phyloP scores from a whole-genome alignment of 345 rosid genomes.

The Hibiscus syriacus region DNA sequence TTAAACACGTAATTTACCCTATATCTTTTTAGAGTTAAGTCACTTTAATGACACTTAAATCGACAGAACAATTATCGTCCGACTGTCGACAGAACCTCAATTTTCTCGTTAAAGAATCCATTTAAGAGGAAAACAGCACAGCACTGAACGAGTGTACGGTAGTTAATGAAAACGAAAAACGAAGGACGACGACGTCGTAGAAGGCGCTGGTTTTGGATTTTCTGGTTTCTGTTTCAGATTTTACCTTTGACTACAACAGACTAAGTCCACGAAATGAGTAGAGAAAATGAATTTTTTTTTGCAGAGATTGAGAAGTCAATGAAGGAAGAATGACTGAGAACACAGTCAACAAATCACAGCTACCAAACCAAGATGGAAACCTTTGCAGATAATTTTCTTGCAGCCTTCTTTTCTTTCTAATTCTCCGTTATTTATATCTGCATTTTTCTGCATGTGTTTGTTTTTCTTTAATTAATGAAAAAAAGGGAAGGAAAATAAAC shows the following conservation, averaged over 20 bases:
- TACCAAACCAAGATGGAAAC: slow-evolving; percentile 20
- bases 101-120: too few relatives aligned
- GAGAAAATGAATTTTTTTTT: neutral
- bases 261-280: neutral
- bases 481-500: neutral
- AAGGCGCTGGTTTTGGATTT: neutral
- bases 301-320: neutral
- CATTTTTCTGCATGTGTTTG: slow-evolving; percentile 15
- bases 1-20: too few relatives aligned
- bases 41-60: too few relatives aligned
- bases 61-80: too few relatives aligned
- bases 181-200: neutral
- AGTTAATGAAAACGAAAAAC: too few relatives aligned
- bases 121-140: too few relatives aligned
- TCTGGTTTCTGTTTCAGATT: neutral
- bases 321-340: slow-evolving; percentile 7
- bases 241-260: slow-evolving; percentile 2
- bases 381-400: slow-evolving; percentile 16
- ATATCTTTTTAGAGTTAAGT: too few relatives aligned
- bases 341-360: slow-evolving; percentile 60
- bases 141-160: too few relatives aligned
- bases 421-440: neutral
- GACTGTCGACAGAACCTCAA: too few relatives aligned
- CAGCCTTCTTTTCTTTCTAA: slow-evolving; percentile 9
- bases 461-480: slow-evolving; percentile 6